Evolutionary conservation across 1,139 yeast species (phyloP).

Genomic region (Candida anutae): DNA sequence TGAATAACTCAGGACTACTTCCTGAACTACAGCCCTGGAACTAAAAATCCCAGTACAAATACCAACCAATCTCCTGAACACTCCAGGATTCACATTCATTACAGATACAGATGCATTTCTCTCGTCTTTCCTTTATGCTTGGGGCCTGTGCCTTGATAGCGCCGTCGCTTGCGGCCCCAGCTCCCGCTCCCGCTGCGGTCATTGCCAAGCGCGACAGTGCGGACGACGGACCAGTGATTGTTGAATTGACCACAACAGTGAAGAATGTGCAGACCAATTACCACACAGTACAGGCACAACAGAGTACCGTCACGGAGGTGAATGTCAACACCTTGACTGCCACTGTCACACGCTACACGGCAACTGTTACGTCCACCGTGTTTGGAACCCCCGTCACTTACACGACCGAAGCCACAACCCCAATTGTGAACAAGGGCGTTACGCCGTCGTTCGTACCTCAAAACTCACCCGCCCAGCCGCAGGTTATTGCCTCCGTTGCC

Average conservation of each 20-base stretch:
- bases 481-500: constrained; percentile 1
- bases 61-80: too few species aligned
- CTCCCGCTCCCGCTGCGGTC: too few species aligned
- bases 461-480: constrained; percentile 2
- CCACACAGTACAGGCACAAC: constrained; percentile 25
- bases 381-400: constrained; percentile 32
- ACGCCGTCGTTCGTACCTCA: constrained; percentile 2
- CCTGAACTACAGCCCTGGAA: too few species aligned
- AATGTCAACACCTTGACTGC: constrained; percentile 24
- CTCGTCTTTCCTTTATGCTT: too few species aligned
- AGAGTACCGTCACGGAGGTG: constrained; percentile 23
- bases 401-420: constrained; percentile 32
- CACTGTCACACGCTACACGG: constrained; percentile 38
- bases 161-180: too few species aligned
- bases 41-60: too few species aligned
- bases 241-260: constrained; percentile 31
- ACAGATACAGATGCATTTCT: too few species aligned
- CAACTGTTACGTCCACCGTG: constrained; percentile 38
- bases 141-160: too few species aligned
- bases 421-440: constrained; percentile 13
- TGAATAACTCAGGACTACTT: too few species aligned
- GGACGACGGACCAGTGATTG: constrained; percentile 25
- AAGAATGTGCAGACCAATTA: constrained; percentile 26
- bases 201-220: too few species aligned
- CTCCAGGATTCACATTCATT: too few species aligned